Evolutionary conservation across 768 basidiomycete species (phyloP), one percentile per base, ranked within the genome.

Genomic region (Myochromella boudieri): DNA sequence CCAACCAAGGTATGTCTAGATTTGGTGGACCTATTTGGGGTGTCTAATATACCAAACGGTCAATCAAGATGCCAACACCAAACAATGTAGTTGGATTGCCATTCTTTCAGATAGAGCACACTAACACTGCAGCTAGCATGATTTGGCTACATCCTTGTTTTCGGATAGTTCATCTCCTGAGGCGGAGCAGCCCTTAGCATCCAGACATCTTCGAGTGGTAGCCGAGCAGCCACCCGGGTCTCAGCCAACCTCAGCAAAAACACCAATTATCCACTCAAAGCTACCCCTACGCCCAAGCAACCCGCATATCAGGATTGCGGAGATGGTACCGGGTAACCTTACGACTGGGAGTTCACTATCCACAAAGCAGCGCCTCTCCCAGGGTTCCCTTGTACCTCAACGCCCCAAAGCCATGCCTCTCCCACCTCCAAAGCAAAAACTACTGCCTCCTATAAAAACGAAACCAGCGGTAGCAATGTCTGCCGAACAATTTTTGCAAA

Each of bases 351-450:
- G 67, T 47, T 68, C 69, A 8, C 67, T 82, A 22, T 65, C 71
- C 27, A 82, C 78, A 1, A 82, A 81, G 55, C 73, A 78, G 42
- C 69, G 77, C 5, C 56, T 82, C 4, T 66, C 69, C 20, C 67
- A 70, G 33, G 67, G 64, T 8, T 72, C 75, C 11, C 58, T 71
- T 18, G 64, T 59, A 7, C 69, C 67, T 17, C 55, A 60, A 10
- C 52, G 52, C 2, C 71, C 77, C 0, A 80, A 68, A 53, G 61
- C 64, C 12, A 42, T 63, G 6, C 20, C 56, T 21, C 42, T 50
- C 18, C 44, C 56, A 11, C 42, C 20, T 21, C 15, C 51, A 18
- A 56, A 58, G 37, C 33, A 45, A n/a, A 52, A 31, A 24, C 44
- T 46, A 12, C 32, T 28, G 20, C 26, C 14, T 6, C 31, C 50